Percentiles rank a stretch among this genome's conserved stretches.
phyloP scores from a whole-genome alignment of 2,329 filamentous ascomycete genomes.

The Hypoxylon sp. region DNA sequence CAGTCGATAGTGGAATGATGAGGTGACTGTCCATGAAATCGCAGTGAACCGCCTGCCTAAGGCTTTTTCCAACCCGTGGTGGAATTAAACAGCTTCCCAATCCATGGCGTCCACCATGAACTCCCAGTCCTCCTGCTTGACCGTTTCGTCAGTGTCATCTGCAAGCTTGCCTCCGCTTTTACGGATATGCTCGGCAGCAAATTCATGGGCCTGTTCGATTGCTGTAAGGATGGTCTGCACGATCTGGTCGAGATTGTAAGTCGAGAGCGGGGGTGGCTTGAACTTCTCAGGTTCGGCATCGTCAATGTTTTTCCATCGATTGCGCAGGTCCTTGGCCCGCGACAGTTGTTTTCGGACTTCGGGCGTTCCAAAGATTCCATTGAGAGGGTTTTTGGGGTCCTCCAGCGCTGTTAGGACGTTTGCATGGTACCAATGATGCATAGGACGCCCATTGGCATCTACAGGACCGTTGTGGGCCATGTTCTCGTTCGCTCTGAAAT shows the following conservation, averaged over 20 bases:
- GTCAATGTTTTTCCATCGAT: conserved; percentile 79
- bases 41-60: neutral
- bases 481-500: neutral
- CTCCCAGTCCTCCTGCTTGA: conserved; percentile 63
- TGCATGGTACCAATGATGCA: conserved; percentile 75
- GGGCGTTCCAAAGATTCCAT: conserved; percentile 67
- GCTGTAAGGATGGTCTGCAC: conserved; percentile 70
- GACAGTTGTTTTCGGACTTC: conserved; percentile 71
- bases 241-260: conserved; percentile 74
- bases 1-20: neutral
- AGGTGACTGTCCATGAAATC: neutral
- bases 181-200: conserved; percentile 65
- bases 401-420: conserved; percentile 77
- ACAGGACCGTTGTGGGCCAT: conserved; percentile 12
- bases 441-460: conserved; percentile 30
- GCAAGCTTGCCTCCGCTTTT: conserved; percentile 42
- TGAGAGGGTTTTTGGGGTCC: conserved; percentile 69
- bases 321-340: conserved; percentile 78
- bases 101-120: conserved; percentile 74
- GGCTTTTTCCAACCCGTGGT: neutral
- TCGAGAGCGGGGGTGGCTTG: conserved; percentile 63
- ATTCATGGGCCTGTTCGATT: conserved; percentile 69
- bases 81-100: conserved; percentile 63
- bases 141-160: conserved; percentile 42
- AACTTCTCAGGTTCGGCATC: conserved; percentile 51